phyloP scores from a whole-genome alignment of 176 grass and related monocot species.

The Aechmea fasciata region DNA sequence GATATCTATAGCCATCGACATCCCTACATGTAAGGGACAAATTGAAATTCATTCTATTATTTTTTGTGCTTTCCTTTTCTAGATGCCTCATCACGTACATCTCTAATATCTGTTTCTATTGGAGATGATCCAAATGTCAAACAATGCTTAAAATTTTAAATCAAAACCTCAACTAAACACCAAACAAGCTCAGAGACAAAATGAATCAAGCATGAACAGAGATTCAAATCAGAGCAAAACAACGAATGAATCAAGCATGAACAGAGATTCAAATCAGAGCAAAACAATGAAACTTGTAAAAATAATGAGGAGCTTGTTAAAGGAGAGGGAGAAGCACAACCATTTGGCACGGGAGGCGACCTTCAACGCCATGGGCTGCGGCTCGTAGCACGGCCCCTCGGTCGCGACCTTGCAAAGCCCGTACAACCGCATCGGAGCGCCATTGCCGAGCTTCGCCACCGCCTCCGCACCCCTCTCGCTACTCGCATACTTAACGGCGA shows the following conservation, averaged over 20 bases:
- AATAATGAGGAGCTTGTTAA: neutral
- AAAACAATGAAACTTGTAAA: slow-evolving; percentile 7
- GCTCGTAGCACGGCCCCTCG: slow-evolving; percentile 83
- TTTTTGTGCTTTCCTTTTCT: too few relatives aligned
- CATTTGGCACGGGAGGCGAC: slow-evolving; percentile 83
- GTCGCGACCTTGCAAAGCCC: slow-evolving; percentile 79
- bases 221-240: slow-evolving; percentile 9
- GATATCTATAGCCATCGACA: too few relatives aligned
- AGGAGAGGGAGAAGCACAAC: slow-evolving; percentile 28
- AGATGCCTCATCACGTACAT: too few relatives aligned
- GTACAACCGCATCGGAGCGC: slow-evolving; percentile 59
- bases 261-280: neutral
- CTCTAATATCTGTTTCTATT: too few relatives aligned
- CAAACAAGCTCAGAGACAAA: neutral
- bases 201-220: neutral
- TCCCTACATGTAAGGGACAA: too few relatives aligned
- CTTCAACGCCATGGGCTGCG: slow-evolving; percentile 61
- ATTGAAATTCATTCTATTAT: too few relatives aligned
- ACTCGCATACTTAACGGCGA: slow-evolving; percentile 42
- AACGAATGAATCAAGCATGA: neutral
- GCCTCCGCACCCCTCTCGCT: slow-evolving; percentile 36
- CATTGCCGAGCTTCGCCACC: slow-evolving; percentile 48
- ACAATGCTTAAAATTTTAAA: too few relatives aligned
- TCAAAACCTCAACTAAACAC: neutral
- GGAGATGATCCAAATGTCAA: too few relatives aligned